These are phyloP conservation scores for Myriosclerotinia curreyana DNA, from an alignment of 2,329 filamentous ascomycete species.

Conservation along the genomic window DNA sequence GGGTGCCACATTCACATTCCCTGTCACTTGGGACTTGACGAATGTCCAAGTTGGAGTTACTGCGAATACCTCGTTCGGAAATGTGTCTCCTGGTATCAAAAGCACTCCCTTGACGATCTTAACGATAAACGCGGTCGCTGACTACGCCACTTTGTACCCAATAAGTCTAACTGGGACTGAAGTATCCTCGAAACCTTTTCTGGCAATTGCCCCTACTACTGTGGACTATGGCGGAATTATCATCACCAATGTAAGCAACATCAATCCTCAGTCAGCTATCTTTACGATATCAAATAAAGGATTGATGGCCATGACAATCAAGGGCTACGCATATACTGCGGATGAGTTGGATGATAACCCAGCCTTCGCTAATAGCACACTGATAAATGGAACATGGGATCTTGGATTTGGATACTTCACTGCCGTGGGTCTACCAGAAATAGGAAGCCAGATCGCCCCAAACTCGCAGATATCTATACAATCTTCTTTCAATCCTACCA, in stretches of 20 bases:
- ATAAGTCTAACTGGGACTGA: slow-evolving; percentile 41
- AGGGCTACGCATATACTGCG: slow-evolving; percentile 37
- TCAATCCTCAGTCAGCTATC: slow-evolving; percentile 30
- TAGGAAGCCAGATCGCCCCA: slow-evolving; percentile 34
- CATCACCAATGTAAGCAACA: slow-evolving; percentile 19
- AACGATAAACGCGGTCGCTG: slow-evolving; percentile 40
- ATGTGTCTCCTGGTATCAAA: slow-evolving; percentile 38
- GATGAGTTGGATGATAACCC: slow-evolving; percentile 32
- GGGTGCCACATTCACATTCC: slow-evolving; percentile 40
- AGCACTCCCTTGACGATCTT: slow-evolving; percentile 39
- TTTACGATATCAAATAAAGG: slow-evolving; percentile 41
- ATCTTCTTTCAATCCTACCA: slow-evolving; percentile 36
- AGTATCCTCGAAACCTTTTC: slow-evolving; percentile 38
- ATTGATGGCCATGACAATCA: slow-evolving; percentile 37
- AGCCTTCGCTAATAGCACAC: slow-evolving; percentile 30
- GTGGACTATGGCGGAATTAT: slow-evolving; percentile 26
- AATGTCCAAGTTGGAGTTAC: slow-evolving; percentile 24
- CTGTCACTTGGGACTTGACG: slow-evolving; percentile 40
- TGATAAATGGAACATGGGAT: slow-evolving; percentile 32
- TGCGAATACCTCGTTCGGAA: slow-evolving; percentile 26
- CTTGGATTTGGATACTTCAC: slow-evolving; percentile 30
- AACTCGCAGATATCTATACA: slow-evolving; percentile 32
- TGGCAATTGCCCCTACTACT: slow-evolving; percentile 38
- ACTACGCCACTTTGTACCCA: slow-evolving; percentile 40
- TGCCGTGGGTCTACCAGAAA: slow-evolving; percentile 30